phyloP scores from a whole-genome alignment of 495 filamentous ascomycete species.

The Lasiosphaeria ovina region DNA sequence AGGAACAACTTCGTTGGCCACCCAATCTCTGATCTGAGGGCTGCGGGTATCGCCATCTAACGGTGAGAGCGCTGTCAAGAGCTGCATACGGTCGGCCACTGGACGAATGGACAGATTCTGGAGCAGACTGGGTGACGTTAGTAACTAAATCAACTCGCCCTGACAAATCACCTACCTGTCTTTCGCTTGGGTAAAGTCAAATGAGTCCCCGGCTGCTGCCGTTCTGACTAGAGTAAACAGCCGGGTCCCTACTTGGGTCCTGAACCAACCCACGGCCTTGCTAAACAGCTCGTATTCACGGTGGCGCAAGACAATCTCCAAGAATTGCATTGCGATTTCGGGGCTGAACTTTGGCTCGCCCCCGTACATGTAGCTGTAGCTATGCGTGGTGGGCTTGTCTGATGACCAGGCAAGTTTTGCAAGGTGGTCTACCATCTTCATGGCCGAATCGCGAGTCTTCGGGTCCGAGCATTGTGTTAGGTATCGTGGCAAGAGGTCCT shows the following conservation, averaged over 20 bases:
- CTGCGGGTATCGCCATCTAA: conserved; percentile 1
- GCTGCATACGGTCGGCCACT: background rate
- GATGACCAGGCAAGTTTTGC: conserved; percentile 12
- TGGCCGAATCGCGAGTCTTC: conserved; percentile 1
- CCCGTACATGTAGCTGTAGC: background rate
- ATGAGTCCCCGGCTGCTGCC: background rate
- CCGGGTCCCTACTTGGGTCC: background rate
- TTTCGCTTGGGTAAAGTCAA: conserved; percentile 15
- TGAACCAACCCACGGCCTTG: conserved; percentile 11
- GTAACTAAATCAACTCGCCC: background rate
- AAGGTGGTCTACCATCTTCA: conserved; percentile 12
- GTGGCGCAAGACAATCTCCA: background rate
- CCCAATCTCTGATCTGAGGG: conserved; percentile 7
- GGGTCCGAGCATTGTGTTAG: no score
- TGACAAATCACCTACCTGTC: conserved; percentile 5
- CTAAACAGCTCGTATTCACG: conserved; percentile 18
- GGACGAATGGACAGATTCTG: background rate
- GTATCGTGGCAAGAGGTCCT: no score
- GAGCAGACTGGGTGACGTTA: background rate
- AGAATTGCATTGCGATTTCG: conserved; percentile 4
- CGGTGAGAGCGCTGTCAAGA: conserved; percentile 8
- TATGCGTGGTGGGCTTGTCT: background rate
- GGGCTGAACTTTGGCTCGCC: background rate
- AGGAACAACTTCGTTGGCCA: conserved; percentile 12
- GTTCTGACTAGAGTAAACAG: conserved; percentile 7